Base-by-base conservation (phyloP, 768 basidiomycete species). In the Termitomyces sp. region DNA sequence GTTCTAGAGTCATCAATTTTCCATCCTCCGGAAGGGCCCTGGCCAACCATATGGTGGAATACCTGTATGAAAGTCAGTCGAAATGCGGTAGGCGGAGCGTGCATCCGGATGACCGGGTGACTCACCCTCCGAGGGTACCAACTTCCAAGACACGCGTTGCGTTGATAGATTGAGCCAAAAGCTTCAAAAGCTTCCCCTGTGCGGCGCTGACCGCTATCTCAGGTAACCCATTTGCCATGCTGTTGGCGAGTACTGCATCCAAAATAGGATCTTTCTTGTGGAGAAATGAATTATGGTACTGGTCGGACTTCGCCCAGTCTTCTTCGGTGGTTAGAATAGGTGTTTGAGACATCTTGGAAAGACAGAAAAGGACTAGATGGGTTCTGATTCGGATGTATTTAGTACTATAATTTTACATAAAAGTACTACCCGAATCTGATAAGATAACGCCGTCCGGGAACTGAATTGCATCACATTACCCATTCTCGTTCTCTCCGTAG, bases 81-180 rank as follows among this genome's bases (percentile, higher is more conserved):
- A 18, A 20, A 37, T 37, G 10, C 24, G 16, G 14, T n/a, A 37
- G 6, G 13, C 0, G n/a, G 18, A 13, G 9, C 12, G 22, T 24
- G 26, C 24, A 22, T 40, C 6, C 3, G 9, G 37, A 6, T 30
- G 30, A 3, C 10, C 22, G 18, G 26, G 22, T 33, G 24, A 63
- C 67, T 49, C 61, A 86, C 86, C 86, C 87, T 62, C 83, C 85
- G 14, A 88, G 74, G 7, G 86, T 87, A 0, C 86, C 87, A 48
- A 89, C 79, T 64, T 88, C 86, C 44, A 89, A 68, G 18, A 87
- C 74, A 56, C 77, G 71, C 72, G 82, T 83, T 40, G 85, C 86
- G 14, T 75, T 69, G 34, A 83, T 76, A 3, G 82, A 77, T 43
- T 71, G 70, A 5, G 77, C 82, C 36, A 85, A 58, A 6, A 88